phyloP scores from a whole-genome alignment of 2,329 filamentous ascomycete species.

The Penicillium nordicum region DNA sequence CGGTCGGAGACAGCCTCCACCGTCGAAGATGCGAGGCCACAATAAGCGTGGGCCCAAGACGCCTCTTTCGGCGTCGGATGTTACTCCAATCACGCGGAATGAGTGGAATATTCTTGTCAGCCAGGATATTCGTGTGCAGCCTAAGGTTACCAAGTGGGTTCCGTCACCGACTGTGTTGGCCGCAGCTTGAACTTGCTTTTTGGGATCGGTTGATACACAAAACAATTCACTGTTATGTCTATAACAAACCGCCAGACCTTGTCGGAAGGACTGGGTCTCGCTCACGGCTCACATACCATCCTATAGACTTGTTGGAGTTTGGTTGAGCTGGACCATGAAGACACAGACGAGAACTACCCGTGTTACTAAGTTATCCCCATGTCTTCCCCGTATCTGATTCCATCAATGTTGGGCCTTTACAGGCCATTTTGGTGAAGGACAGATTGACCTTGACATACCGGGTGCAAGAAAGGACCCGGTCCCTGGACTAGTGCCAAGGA shows the following conservation, averaged over 20 bases:
- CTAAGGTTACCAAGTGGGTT: constrained; percentile 38
- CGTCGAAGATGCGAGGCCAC: constrained; percentile 16
- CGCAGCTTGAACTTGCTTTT: constrained; percentile 21
- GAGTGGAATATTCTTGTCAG: constrained; percentile 43
- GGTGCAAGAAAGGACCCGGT: background rate
- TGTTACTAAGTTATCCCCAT: background rate
- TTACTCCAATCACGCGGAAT: constrained; percentile 42
- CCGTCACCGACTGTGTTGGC: constrained; percentile 34
- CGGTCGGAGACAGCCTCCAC: constrained; percentile 20
- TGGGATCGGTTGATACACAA: background rate
- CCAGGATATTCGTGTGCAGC: constrained; percentile 30
- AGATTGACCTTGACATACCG: background rate
- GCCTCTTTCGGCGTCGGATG: constrained; percentile 42
- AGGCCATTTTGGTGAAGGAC: background rate
- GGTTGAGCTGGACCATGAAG: background rate
- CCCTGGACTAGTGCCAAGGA: background rate
- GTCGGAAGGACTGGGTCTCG: background rate
- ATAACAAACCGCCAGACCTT: background rate
- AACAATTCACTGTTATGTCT: background rate
- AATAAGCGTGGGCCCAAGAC: constrained; percentile 36
- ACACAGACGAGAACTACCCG: background rate
- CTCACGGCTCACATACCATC: background rate
- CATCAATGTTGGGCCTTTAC: background rate
- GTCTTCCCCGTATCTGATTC: background rate
- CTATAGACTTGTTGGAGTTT: background rate